phyloP scores from a whole-genome alignment of 1,284 basidiomycete species.

The Volvariella volvacea region DNA sequence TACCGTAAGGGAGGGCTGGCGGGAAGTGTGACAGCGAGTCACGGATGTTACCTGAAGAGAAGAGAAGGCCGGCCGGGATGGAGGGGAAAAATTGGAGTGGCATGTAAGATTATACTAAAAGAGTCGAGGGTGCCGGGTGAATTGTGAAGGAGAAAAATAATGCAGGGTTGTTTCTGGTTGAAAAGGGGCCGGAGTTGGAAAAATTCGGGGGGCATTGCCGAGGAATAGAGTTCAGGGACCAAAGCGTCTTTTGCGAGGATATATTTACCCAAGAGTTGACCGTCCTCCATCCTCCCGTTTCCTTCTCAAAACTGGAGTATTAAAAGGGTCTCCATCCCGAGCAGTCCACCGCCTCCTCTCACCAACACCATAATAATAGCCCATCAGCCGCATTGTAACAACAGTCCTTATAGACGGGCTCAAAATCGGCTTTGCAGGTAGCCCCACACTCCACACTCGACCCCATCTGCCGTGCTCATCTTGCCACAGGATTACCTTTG shows the following conservation, averaged over 20 bases:
- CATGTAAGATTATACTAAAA: no score
- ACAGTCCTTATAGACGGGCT: constrained; percentile 74
- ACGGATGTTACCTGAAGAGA: neutral
- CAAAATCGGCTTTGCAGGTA: constrained; percentile 66
- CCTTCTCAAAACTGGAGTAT: constrained; percentile 35
- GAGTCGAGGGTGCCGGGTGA: constrained; percentile 1
- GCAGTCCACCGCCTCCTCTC: constrained; percentile 13
- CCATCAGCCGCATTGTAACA: constrained; percentile 60
- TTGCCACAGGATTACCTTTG: constrained; percentile 48
- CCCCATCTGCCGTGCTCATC: constrained; percentile 9
- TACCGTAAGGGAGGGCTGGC: neutral
- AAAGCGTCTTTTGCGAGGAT: constrained; percentile 31
- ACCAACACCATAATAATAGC: constrained; percentile 15
- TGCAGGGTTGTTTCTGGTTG: constrained; percentile 28
- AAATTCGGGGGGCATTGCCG: constrained; percentile 43
- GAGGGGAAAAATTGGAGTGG: neutral
- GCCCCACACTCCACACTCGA: constrained; percentile 20
- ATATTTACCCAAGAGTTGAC: constrained; percentile 28
- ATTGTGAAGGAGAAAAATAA: constrained; percentile 16
- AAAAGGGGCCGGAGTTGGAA: constrained; percentile 49
- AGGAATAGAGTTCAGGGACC: constrained; percentile 50
- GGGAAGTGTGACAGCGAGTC: neutral
- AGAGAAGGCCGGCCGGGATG: neutral
- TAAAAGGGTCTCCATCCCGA: constrained; percentile 33
- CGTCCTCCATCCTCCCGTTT: constrained; percentile 30